Percentiles rank a stretch among this genome's conserved stretches.
Evolutionary conservation across 441 rosid species (phyloP).

Genomic region (Euphorbia corollata): DNA sequence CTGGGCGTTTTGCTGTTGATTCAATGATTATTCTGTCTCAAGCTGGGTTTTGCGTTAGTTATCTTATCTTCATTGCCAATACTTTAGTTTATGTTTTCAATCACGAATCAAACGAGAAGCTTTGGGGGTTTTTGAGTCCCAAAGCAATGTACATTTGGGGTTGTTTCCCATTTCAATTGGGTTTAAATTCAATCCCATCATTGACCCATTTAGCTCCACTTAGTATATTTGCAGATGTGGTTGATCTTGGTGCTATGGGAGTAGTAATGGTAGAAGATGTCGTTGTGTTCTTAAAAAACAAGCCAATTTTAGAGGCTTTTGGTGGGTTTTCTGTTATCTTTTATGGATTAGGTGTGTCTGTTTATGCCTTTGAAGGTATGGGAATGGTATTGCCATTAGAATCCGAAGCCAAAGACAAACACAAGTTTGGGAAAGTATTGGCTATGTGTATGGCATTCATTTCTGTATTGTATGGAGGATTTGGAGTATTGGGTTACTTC

Average conservation of each 20-base stretch:
- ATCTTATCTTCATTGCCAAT: slow-evolving; percentile 36
- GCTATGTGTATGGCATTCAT: slow-evolving; percentile 48
- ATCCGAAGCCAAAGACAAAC: slow-evolving; percentile 49
- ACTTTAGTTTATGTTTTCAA: slow-evolving; percentile 37
- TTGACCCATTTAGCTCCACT: slow-evolving; percentile 77
- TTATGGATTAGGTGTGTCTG: slow-evolving; percentile 69
- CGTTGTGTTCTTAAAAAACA: slow-evolving; percentile 28
- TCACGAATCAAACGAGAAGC: slow-evolving; percentile 14
- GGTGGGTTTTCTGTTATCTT: slow-evolving; percentile 53
- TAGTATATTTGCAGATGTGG: slow-evolving; percentile 76
- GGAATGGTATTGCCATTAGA: slow-evolving; percentile 77
- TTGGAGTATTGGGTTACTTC: slow-evolving; percentile 59
- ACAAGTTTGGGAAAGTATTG: slow-evolving; percentile 49
- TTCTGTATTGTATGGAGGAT: slow-evolving; percentile 43
- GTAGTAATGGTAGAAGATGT: slow-evolving; percentile 64
- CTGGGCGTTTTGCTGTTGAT: slow-evolving; percentile 52
- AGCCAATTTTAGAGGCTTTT: slow-evolving; percentile 44
- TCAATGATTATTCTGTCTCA: slow-evolving; percentile 47
- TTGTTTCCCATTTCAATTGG: slow-evolving; percentile 70
- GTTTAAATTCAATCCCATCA: slow-evolving; percentile 62
- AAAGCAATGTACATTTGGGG: slow-evolving; percentile 57
- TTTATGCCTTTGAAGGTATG: slow-evolving; percentile 65
- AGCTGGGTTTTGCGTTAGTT: slow-evolving; percentile 51
- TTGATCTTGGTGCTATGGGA: slow-evolving; percentile 73
- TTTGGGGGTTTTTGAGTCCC: slow-evolving; percentile 36